Evolutionary conservation across 306 rosid species (phyloP).

Genomic region (Trichosanthes cucumerina): DNA sequence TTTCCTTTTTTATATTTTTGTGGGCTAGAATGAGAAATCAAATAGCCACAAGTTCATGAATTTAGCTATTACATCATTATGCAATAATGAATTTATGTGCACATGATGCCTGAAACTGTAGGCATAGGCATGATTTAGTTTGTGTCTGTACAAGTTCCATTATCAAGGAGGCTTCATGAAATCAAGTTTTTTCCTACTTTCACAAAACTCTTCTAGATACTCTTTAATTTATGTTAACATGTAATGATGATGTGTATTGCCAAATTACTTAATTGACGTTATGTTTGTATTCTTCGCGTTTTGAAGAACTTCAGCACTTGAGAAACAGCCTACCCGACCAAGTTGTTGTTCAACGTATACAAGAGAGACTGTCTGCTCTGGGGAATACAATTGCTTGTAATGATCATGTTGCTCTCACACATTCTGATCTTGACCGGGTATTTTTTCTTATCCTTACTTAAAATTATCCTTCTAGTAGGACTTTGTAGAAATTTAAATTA

Average conservation of each 20-base stretch:
- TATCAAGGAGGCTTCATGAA: not conserved
- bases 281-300: not conserved
- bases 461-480: not conserved
- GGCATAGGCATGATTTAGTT: not conserved
- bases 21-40: no score
- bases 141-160: not conserved
- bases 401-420: conserved; percentile 90
- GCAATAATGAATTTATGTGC: no score
- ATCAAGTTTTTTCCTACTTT: not conserved
- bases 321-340: conserved; percentile 88
- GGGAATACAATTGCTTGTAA: conserved; percentile 94
- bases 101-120: not conserved
- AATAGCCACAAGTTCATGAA: no score
- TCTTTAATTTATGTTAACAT: not conserved
- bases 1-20: no score
- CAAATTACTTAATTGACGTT: not conserved
- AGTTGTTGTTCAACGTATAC: conserved; percentile 84
- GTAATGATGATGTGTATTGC: not conserved
- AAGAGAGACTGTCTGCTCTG: conserved; percentile 81
- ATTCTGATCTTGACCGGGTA: conserved; percentile 94
- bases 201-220: not conserved
- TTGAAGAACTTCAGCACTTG: conserved; percentile 84
- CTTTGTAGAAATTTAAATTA: not conserved
- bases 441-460: not conserved
- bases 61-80: no score